Evolutionary conservation across 2,329 filamentous ascomycete genomes (phyloP).

Genomic region (Alternaria dauci): DNA sequence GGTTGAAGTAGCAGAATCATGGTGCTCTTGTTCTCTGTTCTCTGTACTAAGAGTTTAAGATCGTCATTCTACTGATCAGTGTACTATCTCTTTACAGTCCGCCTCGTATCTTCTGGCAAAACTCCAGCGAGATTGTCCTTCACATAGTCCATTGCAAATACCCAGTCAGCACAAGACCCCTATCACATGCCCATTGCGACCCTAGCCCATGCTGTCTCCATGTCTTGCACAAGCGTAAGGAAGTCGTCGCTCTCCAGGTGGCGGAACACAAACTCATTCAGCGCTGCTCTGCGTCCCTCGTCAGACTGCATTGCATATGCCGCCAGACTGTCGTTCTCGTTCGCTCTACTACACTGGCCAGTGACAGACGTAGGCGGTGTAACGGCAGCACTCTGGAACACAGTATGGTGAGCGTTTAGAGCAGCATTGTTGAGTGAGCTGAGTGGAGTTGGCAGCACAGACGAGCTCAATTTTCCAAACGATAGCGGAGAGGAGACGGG

Average conservation of each 20-base stretch:
- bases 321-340: conserved; percentile 25
- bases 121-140: not conserved
- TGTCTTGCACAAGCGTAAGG: conserved; percentile 60
- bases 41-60: not conserved
- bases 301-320: conserved; percentile 51
- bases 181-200: conserved; percentile 30
- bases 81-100: not conserved
- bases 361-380: conserved; percentile 17
- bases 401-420: conserved; percentile 12
- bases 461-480: conserved; percentile 16
- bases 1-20: not conserved
- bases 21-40: not conserved
- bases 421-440: conserved; percentile 22
- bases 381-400: conserved; percentile 3
- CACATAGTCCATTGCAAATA: not conserved
- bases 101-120: not conserved
- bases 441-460: conserved; percentile 25
- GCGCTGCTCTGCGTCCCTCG: conserved; percentile 52
- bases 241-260: conserved; percentile 61
- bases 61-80: not conserved
- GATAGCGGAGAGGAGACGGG: conserved; percentile 20
- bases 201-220: conserved; percentile 58
- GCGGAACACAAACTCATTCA: conserved; percentile 62
- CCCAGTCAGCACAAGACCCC: not conserved
- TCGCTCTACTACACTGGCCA: not conserved